Conservation (phyloP, 2,329 filamentous ascomycete species). For the Tothia fuscella region DNA sequence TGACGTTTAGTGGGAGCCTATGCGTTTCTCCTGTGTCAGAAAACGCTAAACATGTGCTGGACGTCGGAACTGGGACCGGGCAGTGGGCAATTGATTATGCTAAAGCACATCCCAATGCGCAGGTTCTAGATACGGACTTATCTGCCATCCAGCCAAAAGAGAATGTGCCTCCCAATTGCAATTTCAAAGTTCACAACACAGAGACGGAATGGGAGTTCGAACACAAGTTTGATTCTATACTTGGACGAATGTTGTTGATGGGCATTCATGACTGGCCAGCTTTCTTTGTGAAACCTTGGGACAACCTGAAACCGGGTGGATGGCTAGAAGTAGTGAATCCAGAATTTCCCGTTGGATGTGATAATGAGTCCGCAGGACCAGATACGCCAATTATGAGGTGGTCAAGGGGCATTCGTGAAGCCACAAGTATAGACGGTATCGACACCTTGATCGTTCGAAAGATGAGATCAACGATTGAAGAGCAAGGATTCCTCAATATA, state of each 20-base stretch:
- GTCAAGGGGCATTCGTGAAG: conserved; percentile 22
- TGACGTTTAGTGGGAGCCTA: conserved; percentile 18
- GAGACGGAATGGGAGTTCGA: conserved; percentile 32
- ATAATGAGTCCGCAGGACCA: conserved; percentile 34
- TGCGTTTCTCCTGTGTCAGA: conserved; percentile 16
- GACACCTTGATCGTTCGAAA: background rate
- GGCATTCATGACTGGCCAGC: conserved; percentile 22
- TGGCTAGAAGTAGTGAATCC: conserved; percentile 35
- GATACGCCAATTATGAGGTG: conserved; percentile 37
- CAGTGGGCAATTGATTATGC: conserved; percentile 28
- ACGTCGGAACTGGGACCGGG: conserved; percentile 31
- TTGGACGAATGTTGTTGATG: conserved; percentile 27
- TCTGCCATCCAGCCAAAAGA: conserved; percentile 29
- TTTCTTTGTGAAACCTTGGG: conserved; percentile 26
- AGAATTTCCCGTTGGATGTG: conserved; percentile 26
- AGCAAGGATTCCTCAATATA: conserved; percentile 43
- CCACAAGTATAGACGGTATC: background rate
- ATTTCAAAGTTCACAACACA: conserved; percentile 35
- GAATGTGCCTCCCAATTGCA: conserved; percentile 30
- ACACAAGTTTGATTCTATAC: conserved; percentile 31
- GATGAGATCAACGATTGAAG: conserved; percentile 12
- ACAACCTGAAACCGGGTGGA: conserved; percentile 31
- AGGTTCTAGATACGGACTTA: conserved; percentile 26
- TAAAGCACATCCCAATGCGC: conserved; percentile 24
- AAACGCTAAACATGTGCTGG: conserved; percentile 23